Conservation (phyloP, 2,329 filamentous ascomycete species). For the Sclerotinia minor region DNA sequence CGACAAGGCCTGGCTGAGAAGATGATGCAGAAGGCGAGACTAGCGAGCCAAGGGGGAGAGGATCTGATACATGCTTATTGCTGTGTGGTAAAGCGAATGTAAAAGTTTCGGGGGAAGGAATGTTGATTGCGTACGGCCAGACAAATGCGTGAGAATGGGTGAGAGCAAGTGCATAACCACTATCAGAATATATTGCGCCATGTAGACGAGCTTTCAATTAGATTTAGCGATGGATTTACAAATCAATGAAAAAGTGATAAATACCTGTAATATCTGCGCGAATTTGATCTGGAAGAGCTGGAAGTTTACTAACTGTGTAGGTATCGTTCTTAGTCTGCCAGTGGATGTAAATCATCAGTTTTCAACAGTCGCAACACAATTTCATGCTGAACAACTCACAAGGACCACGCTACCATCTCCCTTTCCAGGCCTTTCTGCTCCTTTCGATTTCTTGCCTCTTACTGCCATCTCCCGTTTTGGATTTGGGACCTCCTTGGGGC, state of each 20-base stretch:
- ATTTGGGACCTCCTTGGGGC: constrained; percentile 33
- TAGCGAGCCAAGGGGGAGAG: constrained; percentile 78
- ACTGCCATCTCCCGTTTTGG: constrained; percentile 54
- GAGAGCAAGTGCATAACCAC: constrained; percentile 75
- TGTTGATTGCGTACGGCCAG: constrained; percentile 80
- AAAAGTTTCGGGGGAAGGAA: constrained; percentile 72
- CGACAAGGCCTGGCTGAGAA: constrained; percentile 81
- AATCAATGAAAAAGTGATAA: constrained; percentile 38
- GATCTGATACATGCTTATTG: constrained; percentile 64
- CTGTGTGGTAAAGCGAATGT: constrained; percentile 76
- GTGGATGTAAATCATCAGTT: constrained; percentile 23
- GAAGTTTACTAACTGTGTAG: constrained; percentile 82
- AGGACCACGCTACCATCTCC: constrained; percentile 67
- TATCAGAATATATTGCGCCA: constrained; percentile 64
- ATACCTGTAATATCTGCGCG: constrained; percentile 65
- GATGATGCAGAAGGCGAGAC: constrained; percentile 75
- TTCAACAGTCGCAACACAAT: neutral
- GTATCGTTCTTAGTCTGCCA: constrained; percentile 76
- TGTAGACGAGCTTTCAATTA: constrained; percentile 57
- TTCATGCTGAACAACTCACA: constrained; percentile 48
- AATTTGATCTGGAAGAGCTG: constrained; percentile 76
- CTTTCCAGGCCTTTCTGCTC: constrained; percentile 66
- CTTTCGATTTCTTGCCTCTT: constrained; percentile 62
- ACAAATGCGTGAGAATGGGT: constrained; percentile 81
- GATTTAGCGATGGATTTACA: constrained; percentile 23